Evolutionary conservation across 2,329 filamentous ascomycete species (phyloP), one percentile per base, ranked within the genome.

Genomic region (Zalaria obscura): DNA sequence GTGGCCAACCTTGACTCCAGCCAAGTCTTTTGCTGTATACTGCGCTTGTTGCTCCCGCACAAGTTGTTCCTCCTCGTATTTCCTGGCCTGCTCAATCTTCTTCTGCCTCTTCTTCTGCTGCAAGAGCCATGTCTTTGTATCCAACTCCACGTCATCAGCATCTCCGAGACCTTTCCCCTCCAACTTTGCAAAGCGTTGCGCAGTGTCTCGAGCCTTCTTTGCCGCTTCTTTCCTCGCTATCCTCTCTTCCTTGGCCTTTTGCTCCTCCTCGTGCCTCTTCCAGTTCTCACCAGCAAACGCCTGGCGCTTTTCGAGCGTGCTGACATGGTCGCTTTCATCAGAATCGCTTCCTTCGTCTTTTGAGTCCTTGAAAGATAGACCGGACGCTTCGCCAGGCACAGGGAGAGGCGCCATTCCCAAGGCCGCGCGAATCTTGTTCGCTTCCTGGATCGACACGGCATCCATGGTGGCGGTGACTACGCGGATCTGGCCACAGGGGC

Each of bases 51-150:
- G 56, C 51, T 71, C 67, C 4, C 82, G 79, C 46, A 85, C 84
- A 6, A 79, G 84, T 36, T 86, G 65, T 58, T 95, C 86, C 54
- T 83, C 77, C 46, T 86, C 83, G 40, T 75, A 61, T 56, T 71
- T 72, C 50, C 82, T 75, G 27, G 80, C 78, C 57, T 75, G 73
- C 50, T 78, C 82, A 33, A 96, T 88, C 63, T 88, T 84, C 71
- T 87, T 93, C 60, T 93, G 86, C 40, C 88, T 74, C 68, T 93
- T 96, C 71, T 93, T 96, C 60, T 89, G 81, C 45, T 80, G 80
- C 51, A 82, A 76, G 45, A 98, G 62, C 91, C 91, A 98, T 1
- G 83, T 71, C 58, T 83, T 83, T 9, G 89, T 84, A 58, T 93
- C 85, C 26, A 83, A 51, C 3, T 66, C 74, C 4, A 68, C 75